Evolutionary conservation across 345 rosid genomes (phyloP).

Genomic region (Syzygium grande): DNA sequence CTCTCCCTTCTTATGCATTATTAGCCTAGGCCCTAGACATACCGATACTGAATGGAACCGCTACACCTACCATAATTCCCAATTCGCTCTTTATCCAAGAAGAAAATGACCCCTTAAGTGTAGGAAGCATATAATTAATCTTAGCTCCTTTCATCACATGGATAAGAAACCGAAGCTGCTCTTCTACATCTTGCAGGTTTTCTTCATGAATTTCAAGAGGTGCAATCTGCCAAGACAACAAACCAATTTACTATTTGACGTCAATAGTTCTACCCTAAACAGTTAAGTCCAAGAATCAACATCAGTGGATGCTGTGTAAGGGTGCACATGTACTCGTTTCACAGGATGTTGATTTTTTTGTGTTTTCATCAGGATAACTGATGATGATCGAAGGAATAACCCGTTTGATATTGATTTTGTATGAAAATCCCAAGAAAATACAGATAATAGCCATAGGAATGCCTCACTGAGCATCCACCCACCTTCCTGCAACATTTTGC

Average conservation of each 20-base stretch:
- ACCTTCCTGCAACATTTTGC: neutral
- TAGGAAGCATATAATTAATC: slow-evolving; percentile 41
- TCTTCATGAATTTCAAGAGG: slow-evolving; percentile 69
- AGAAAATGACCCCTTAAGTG: slow-evolving; percentile 60
- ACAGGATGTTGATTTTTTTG: neutral
- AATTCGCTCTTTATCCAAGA: slow-evolving; percentile 80
- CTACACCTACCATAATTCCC: slow-evolving; percentile 56
- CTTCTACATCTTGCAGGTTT: slow-evolving; percentile 68
- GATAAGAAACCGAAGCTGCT: slow-evolving; percentile 62
- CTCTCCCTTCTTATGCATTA: neutral
- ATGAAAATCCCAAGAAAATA: neutral
- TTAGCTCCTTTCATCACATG: slow-evolving; percentile 55
- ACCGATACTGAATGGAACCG: neutral
- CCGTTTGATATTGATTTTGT: neutral
- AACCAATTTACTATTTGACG: neutral
- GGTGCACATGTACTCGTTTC: neutral
- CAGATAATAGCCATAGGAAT: neutral
- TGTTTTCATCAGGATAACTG: neutral
- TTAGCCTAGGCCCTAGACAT: neutral
- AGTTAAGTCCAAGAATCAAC: neutral
- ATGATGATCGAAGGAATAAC: neutral
- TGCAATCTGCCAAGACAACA: slow-evolving; percentile 59
- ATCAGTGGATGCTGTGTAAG: neutral
- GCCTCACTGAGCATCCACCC: neutral
- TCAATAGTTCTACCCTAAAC: neutral